Evolutionary conservation across 2,329 filamentous ascomycete genomes (phyloP), one percentile per base, ranked within the genome.

Genomic region (Penicillium sp.): DNA sequence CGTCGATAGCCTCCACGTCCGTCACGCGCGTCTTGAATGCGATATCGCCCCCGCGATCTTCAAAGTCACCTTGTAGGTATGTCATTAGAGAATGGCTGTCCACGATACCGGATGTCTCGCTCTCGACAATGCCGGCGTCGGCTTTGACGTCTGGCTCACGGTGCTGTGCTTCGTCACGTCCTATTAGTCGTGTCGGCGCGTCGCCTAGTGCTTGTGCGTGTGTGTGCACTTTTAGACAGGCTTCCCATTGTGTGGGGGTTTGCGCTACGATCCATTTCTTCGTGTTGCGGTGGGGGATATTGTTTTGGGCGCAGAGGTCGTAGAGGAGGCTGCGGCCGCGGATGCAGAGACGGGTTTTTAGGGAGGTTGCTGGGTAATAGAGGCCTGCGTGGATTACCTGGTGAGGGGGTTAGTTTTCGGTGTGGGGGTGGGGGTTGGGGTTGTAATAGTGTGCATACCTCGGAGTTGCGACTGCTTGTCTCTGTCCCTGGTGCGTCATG

Each of bases 261-360:
- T 97, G 94, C 0, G 93, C 93, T 1, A 97, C 89, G 66, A 97
- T 89, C 92, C 93, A 97, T 78, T 97, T 97, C 57, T 91, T 91
- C 25, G 86, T 89, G 69, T 88, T 88, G 51, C 81, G 81, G 75
- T 94, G 83, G 0, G 85, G 84, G 48, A 99, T 88, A 55, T 75
- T 73, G 66, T 89, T 78, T 54, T 77, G 77, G 5, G 77, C 74
- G 77, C 93, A 97, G 40, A 96, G 84, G 4, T 79, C 81, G 75
- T 99, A 99, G 56, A 97, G 79, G 71, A 91, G 79, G 31, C 87
- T 71, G 64, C 87, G 87, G 57, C 94, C 94, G 31, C 80, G 78
- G 61, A 97, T 80, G 76, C 94, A 99, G 12, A 99, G 84, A 16
- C 77, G 77, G 1, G 92, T 91, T 76, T 99, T 99, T 50, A 97